Evolutionary conservation across 805 yeast species (phyloP).

Genomic region (Teunomyces gatunensis): DNA sequence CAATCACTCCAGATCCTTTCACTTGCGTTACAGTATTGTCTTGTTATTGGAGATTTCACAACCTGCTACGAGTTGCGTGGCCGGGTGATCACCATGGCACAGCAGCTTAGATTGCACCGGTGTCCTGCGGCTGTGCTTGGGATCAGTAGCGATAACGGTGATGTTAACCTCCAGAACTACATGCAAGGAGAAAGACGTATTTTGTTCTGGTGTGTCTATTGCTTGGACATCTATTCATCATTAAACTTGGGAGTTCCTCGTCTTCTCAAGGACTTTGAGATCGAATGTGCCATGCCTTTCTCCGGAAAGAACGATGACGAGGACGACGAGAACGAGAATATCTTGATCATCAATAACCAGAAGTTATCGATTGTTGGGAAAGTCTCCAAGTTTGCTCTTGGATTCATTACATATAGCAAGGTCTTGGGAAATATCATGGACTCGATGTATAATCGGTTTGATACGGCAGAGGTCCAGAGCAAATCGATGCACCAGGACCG

Average conservation of each 20-base stretch:
- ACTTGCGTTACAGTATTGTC: constrained; percentile 66
- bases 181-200: constrained; percentile 84
- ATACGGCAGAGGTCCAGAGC: constrained; percentile 23
- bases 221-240: constrained; percentile 72
- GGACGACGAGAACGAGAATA: constrained; percentile 48
- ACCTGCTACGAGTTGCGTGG: constrained; percentile 77
- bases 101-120: constrained; percentile 78
- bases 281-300: constrained; percentile 84
- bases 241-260: constrained; percentile 81
- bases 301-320: constrained; percentile 41
- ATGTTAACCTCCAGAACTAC: constrained; percentile 48
- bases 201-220: constrained; percentile 80
- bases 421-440: constrained; percentile 73
- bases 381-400: constrained; percentile 60
- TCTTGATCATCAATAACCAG: constrained; percentile 58
- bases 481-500: constrained; percentile 48
- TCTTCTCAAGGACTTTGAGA: constrained; percentile 72
- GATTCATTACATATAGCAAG: constrained; percentile 66
- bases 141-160: constrained; percentile 33
- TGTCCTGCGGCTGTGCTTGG: constrained; percentile 86
- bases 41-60: constrained; percentile 69
- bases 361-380: constrained; percentile 66
- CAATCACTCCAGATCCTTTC: constrained; percentile 69
- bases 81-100: constrained; percentile 75
- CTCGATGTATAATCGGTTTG: constrained; percentile 62